A percentile compares a stretch with the other conserved stretches of the same genome.
Conservation (phyloP, 352 stramenopile genomes). For the Pythium rhizo-oryzae region DNA sequence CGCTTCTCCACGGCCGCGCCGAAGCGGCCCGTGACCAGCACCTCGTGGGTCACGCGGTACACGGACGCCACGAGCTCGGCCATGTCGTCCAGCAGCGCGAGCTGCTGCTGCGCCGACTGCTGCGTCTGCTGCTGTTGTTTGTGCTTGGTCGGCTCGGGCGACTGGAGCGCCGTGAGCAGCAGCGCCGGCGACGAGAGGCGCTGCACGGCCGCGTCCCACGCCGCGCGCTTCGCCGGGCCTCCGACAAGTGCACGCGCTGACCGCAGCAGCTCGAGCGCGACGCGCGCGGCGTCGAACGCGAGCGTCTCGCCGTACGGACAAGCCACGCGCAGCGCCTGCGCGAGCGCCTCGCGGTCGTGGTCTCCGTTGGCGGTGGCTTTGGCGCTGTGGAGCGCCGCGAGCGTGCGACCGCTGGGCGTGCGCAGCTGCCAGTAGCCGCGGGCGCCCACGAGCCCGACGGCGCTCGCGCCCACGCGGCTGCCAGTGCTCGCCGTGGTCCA, state of each 20-base stretch:
- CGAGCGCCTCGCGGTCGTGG: too few relatives aligned
- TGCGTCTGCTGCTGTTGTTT: slow-evolving; percentile 15
- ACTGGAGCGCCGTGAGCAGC: slow-evolving; percentile 60
- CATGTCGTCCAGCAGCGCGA: slow-evolving; percentile 57
- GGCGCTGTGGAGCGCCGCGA: slow-evolving; percentile 28
- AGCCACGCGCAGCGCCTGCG: slow-evolving; percentile 6
- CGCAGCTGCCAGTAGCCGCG: slow-evolving; percentile 71
- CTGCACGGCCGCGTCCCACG: slow-evolving; percentile 33
- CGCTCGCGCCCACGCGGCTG: slow-evolving; percentile 40
- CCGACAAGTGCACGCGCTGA: slow-evolving; percentile 19
- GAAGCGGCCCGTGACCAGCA: slow-evolving; percentile 51
- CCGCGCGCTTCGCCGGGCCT: neutral
- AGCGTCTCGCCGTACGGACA: slow-evolving; percentile 44
- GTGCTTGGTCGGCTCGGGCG: slow-evolving; percentile 25
- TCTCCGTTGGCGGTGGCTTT: too few relatives aligned
- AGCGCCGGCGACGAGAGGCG: slow-evolving; percentile 66
- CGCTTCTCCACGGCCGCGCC: slow-evolving; percentile 36
- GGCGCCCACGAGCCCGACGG: slow-evolving; percentile 55
- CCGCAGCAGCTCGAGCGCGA: slow-evolving; percentile 68
- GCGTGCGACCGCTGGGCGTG: slow-evolving; percentile 51
- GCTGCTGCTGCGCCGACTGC: too few relatives aligned
- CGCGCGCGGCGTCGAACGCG: slow-evolving; percentile 57
- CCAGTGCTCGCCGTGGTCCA: slow-evolving; percentile 17
- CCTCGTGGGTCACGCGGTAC: slow-evolving; percentile 48
- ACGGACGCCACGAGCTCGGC: slow-evolving; percentile 53